Conservation (phyloP, 306 rosid genomes). For the Prosopis cineraria region DNA sequence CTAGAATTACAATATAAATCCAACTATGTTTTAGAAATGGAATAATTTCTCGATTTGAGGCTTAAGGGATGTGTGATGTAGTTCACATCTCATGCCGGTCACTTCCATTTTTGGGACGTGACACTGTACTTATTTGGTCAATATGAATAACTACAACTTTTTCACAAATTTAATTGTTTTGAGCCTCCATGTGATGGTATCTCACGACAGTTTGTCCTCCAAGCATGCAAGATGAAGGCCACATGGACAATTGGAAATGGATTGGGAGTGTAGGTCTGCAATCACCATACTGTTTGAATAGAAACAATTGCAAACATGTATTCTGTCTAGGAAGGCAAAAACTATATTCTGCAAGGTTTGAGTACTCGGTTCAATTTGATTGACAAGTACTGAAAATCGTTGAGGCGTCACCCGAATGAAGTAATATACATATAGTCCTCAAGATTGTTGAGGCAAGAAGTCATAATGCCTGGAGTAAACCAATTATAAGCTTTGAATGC, state of each 20-base stretch:
- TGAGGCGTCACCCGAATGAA: conserved; percentile 6
- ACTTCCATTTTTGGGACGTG: no score
- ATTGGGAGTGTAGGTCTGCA: conserved; percentile 25
- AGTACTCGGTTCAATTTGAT: conserved; percentile 7
- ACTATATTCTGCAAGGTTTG: background rate
- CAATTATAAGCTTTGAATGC: conserved; percentile 21
- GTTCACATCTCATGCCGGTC: no score
- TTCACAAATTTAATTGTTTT: conserved; percentile 6
- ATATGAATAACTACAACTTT: background rate
- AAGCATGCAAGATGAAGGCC: background rate
- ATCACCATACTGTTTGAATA: background rate
- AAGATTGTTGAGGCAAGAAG: background rate
- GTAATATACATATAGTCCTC: conserved; percentile 15
- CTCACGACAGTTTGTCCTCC: background rate
- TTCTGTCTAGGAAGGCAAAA: conserved; percentile 19
- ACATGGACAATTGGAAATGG: no score
- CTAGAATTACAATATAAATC: no score
- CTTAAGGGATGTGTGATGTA: no score
- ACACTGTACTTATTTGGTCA: background rate
- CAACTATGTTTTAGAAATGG: no score
- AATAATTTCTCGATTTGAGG: no score
- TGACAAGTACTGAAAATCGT: background rate
- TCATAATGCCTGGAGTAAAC: conserved; percentile 2
- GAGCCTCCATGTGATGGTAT: conserved; percentile 3
- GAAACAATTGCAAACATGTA: background rate